Base-by-base conservation (phyloP, 2,329 filamentous ascomycete genomes). In the Fusarium nurragi region DNA sequence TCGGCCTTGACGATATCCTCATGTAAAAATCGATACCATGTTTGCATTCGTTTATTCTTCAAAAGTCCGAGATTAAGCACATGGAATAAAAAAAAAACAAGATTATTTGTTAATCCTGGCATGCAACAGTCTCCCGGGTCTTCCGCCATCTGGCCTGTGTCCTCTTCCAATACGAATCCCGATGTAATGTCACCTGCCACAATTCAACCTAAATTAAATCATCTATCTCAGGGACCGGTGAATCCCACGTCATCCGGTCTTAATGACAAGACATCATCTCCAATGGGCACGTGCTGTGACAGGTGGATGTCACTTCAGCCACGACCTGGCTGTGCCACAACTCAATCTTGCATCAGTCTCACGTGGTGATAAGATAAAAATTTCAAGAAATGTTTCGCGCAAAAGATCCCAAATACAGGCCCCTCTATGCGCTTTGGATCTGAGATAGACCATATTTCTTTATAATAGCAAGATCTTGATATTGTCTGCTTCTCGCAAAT, bases 361-460 rank as follows among this genome's bases (percentile, higher is more conserved):
- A 76, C 74, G 72, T 74, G 71, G 32, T 44, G 74, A 76, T 76
- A 76, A 76, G 74, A 75, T 73, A 55, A 68, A 59, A 63, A 64
- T 56, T 72, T 68, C 55, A 48, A 67, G 69, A 73, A 73, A 72
- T 71, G 68, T 66, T 73, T 73, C 65, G 67, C 60, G 66, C 61
- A 59, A 61, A 47, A 50, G 45, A 54, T 58, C 22, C 32, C 40
- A 51, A 48, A 34, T 49, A 36, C 14, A 26, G 49, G 60, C 51
- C 68, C 62, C 62, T 72, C 70, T 30, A 62, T 51, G 64, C 57
- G 51, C 47, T n/a, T 43, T 37, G 32, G 43, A 53, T 41, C 34
- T 66, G 49, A 36, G 34, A 44, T 47, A 50, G 46, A 50, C 49
- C 39, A 57, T 21, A 38, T 30, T 47, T 44, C 19, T 28, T 21